Percentiles rank a stretch among this genome's conserved stretches.
These are phyloP conservation scores for Plantago ovata DNA, from an alignment of 257 asterid genomes.

Conservation along the genomic window DNA sequence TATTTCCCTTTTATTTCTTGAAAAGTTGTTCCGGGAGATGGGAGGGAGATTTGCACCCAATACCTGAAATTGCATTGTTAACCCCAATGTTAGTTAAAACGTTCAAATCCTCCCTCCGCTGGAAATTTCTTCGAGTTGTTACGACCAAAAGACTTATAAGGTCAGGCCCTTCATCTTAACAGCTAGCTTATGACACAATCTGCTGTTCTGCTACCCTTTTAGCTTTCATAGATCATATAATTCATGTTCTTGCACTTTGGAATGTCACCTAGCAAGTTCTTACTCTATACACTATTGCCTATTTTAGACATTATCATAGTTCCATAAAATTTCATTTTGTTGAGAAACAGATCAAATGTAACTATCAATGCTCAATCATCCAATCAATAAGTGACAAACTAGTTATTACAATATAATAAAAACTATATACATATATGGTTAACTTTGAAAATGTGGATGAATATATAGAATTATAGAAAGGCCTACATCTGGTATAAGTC, in stretches of 20 bases:
- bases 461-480: neutral
- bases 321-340: neutral
- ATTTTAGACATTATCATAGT: too few relatives aligned
- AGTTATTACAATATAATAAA: neutral
- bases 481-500: neutral
- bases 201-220: too few relatives aligned
- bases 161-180: too few relatives aligned
- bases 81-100: too few relatives aligned
- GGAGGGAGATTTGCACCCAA: neutral
- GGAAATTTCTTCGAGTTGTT: too few relatives aligned
- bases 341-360: neutral
- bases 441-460: neutral
- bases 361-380: neutral
- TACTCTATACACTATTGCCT: too few relatives aligned
- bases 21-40: neutral
- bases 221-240: too few relatives aligned
- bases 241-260: too few relatives aligned
- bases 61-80: neutral
- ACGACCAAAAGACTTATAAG: too few relatives aligned
- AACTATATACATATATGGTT: neutral
- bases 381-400: neutral
- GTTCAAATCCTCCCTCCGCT: too few relatives aligned
- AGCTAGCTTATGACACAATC: too few relatives aligned
- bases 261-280: too few relatives aligned
- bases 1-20: neutral